Evolutionary conservation across 441 rosid species (phyloP).

Genomic region (Brassica hybrid): DNA sequence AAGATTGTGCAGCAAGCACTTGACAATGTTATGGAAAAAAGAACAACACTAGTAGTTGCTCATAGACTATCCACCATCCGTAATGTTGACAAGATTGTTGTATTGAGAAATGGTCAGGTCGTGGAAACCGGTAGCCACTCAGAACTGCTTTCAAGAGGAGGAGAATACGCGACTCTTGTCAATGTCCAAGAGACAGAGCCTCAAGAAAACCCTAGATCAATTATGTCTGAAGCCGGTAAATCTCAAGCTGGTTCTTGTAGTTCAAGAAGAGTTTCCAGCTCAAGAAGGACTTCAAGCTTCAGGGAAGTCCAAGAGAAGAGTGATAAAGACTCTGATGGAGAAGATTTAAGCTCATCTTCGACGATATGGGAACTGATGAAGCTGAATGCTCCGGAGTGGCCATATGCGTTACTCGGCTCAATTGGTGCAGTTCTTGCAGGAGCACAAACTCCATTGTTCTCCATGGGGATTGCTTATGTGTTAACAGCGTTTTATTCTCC

Average conservation of each 20-base stretch:
- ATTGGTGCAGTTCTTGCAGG: conserved; percentile 77
- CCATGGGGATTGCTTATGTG: conserved; percentile 70
- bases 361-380: conserved; percentile 68
- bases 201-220: conserved; percentile 43
- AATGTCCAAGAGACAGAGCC: conserved; percentile 58
- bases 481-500: conserved; percentile 71
- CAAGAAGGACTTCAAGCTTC: conserved; percentile 40
- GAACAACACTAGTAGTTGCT: conserved; percentile 77
- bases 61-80: conserved; percentile 75
- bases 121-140: conserved; percentile 70
- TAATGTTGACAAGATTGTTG: conserved; percentile 70
- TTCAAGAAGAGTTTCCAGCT: conserved; percentile 35
- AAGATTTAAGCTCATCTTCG: conserved; percentile 33
- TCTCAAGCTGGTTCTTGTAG: conserved; percentile 25
- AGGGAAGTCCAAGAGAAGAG: conserved; percentile 42
- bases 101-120: conserved; percentile 70
- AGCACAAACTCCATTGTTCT: conserved; percentile 72
- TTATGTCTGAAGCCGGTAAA: conserved; percentile 45
- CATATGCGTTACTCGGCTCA: conserved; percentile 79
- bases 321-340: conserved; percentile 30
- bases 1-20: conserved; percentile 74
- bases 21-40: conserved; percentile 59
- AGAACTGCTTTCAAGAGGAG: conserved; percentile 65
- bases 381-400: conserved; percentile 85
- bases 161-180: conserved; percentile 68